Evolutionary conservation across 805 yeast species (phyloP).

Genomic region (Sporopachydermia quercuum): DNA sequence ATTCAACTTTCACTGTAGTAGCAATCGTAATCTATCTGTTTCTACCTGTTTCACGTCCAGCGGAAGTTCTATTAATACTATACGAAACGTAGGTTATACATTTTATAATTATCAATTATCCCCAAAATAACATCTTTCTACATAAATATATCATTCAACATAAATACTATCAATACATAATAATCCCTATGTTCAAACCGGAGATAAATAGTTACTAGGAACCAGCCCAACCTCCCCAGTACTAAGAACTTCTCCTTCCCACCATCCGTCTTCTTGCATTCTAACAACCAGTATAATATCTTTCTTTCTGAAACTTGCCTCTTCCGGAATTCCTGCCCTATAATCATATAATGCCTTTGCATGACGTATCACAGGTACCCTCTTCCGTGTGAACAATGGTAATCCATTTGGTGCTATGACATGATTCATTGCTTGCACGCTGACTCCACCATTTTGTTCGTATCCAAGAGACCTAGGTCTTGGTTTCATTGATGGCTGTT

Average conservation of each 20-base stretch:
- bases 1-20: too few species aligned
- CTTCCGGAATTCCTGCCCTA: conserved; percentile 45
- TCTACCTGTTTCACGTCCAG: too few species aligned
- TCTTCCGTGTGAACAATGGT: conserved; percentile 36
- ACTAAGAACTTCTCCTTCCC: conserved; percentile 47
- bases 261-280: conserved; percentile 61
- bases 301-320: conserved; percentile 41
- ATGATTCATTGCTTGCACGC: conserved; percentile 11
- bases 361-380: conserved; percentile 36
- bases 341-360: conserved; percentile 43
- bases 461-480: not conserved
- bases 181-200: conserved; percentile 11
- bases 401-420: conserved; percentile 18
- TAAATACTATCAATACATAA: too few species aligned
- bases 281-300: conserved; percentile 37
- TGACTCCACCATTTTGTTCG: conserved; percentile 4
- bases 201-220: conserved; percentile 42
- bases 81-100: too few species aligned
- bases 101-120: too few species aligned
- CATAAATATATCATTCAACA: not conserved
- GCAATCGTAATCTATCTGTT: too few species aligned
- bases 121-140: not conserved
- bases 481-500: not conserved
- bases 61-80: too few species aligned
- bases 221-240: conserved; percentile 37